Evolutionary conservation across 768 basidiomycete genomes (phyloP), one percentile per base, ranked within the genome.

Genomic region (Tulasnella calospora): DNA sequence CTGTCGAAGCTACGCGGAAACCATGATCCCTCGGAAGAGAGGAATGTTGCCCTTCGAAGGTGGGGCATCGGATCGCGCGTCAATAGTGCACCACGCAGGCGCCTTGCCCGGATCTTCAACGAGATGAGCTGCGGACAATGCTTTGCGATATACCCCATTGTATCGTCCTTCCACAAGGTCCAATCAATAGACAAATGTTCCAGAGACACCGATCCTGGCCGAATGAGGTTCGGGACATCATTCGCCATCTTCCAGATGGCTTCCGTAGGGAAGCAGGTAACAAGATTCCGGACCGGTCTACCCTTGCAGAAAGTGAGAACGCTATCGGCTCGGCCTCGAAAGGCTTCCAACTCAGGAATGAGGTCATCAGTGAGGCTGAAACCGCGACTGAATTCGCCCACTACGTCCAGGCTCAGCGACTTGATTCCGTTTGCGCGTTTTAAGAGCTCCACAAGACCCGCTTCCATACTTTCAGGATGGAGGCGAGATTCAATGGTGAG

Each of bases 71-170:
- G 23, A 51, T 51, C 2, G 23, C 47, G 47, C 1, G 2, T 23
- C 21, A 3, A 21, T 3, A 51, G 17, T 51, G 4, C 3, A 0
- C 47, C 47, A n/a, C 6, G 4, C 9, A 3, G 2, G 21, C 9
- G 3, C 17, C 9, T 3, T 3, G 23, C 47, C 17, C 17, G 17
- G 2, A 51, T 91, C 93, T 21, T 51, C 47, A 67, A 35, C 30
- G 61, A 67, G n/a, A n/a, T n/a, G n/a, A n/a, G n/a, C n/a, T n/a
- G n/a, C n/a, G n/a, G n/a, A n/a, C 61, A 67, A 2, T 67, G 61
- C 13, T 30, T 30, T 30, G 61, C 27, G 3, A 67, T 67, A 13
- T 30, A 19, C 15, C 4, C 44, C 44, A 44, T 44, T 1, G 44
- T 44, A 7, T 13, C 55, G n/a, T 27, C 15, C n/a, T n/a, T n/a